Base-by-base conservation (phyloP, 805 yeast species). In the Wickerhamiella vanderwaltii region DNA sequence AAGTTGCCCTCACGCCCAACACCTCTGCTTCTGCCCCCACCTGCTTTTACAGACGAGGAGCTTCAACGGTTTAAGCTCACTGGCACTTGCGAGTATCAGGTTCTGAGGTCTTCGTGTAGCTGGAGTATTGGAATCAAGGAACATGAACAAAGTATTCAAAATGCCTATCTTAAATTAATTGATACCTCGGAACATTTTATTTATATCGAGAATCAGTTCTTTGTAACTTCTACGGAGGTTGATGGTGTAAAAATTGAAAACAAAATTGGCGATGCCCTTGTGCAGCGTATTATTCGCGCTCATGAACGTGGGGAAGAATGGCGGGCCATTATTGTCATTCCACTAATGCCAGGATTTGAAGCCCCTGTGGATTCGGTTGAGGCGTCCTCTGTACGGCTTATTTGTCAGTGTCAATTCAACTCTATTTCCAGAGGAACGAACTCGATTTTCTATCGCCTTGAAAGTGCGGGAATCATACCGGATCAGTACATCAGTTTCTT, bases 271-370 rank as follows among this genome's bases (percentile, higher is more conserved):
- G 95, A 88, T 67, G 99, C 99, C 0, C 67, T 91, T 34, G 97
- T 91, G n/a, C 97, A 91, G 59, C 70, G 99, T 53, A 87, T 88
- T 43, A 80, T 87, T 25, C 70, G 86, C 35, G 98, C 98, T 0
- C 81, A 83, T 55, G 71, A 73, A 46, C 81, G 78, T 46, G 74
- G 75, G 4, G 79, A 75, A 41, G 60, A 66, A 9, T 91, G 99
- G 99, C 78, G 77, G 48, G 97, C 97, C 1, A 73, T 85, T 19
- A 79, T 91, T 46, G 70, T 91, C 9, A 85, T 91, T 48, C 99
- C 99, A 2, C 67, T 91, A 50, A 85, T 91, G 91, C 99, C 99
- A 1, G 99, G 98, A 0, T 91, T 93, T 59, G 91, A 81, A 54
- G 77, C 94, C 20, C 82, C 85, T 49, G 94, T 93, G 16, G 97